Base-by-base conservation (phyloP, 768 basidiomycete species). In the Exsudoporus frostii region DNA sequence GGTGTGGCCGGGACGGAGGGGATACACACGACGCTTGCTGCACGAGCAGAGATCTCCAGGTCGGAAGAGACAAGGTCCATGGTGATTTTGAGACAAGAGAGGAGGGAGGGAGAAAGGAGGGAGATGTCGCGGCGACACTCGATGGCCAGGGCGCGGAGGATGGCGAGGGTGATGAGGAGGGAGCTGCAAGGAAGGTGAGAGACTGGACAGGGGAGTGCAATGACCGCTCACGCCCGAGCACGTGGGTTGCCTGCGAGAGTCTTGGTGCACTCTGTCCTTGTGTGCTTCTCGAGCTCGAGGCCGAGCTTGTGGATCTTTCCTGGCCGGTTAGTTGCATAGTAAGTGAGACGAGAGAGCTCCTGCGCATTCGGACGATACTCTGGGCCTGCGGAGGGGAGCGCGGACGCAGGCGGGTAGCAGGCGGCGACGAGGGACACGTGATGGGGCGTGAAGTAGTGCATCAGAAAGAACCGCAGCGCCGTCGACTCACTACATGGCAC, bases 51-150 rank as follows among this genome's bases (percentile, higher is more conserved):
- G 10, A 93, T 80, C 65, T 92, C 91, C 27, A 92, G 68, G 66
- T 94, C 92, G 1, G 73, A 70, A 7, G 81, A 73, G 34, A 88
- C 65, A 5, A 79, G 73, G 43, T 74, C 65, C 38, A 90, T 73
- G 0, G 84, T 80, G 8, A 68, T 72, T 51, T 82, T 82, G 30
- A 92, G 77, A 25, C 84, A 84, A 15, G 82, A 74, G 44, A 92
- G 74, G 25, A 94, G 76, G 7, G 85, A 78, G 2, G 85, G 76
- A 0, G 90, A 86, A 50, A 92, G 75, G 37, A 91, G 80, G 27
- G 84, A 78, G 40, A 92, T 83, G 67, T 94, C 92, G 47, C 86
- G 80, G 55, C 90, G 81, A 67, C 94, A 97, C 75, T 96, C 94
- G 45, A 84, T 85, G 6, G 90, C 85, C 45, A 97, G 75, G 22